Evolutionary conservation across 805 yeast genomes (phyloP), one percentile per base, ranked within the genome.

Genomic region (Candida golubevii): DNA sequence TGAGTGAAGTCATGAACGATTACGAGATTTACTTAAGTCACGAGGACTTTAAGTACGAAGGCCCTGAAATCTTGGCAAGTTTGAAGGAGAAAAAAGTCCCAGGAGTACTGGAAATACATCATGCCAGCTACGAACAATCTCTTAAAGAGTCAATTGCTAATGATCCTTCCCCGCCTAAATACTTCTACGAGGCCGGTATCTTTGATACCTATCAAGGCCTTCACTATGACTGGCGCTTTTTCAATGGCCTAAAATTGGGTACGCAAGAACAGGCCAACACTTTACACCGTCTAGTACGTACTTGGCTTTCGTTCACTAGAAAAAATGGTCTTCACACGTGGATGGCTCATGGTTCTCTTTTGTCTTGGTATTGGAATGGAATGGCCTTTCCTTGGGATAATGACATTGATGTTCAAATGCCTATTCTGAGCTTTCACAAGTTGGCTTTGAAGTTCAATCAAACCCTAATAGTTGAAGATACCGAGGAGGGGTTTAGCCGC

Each of bases 401-500:
- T 35, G 65, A 60, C 35, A 55, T 60, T 32, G 65, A 60, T 38
- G 65, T 60, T 13, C 64, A 60, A 44, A 50, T 60, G 36, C 65
- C 65, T 2, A 42, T 60, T n/a, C 51, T 49, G 56, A 57, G 56
- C 35, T 50, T 60, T 42, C 61, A 57, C 51, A 54, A 51, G 38
- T 45, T 60, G 23, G 40, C 58, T 34, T 40, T 51, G 29, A 32
- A 43, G 14, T 60, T 49, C 42, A 60, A 60, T 47, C 63, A 60
- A 38, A 43, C 58, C 8, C 39, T 59, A 42, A 38, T 60, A 29
- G 60, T 60, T 5, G 64, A 60, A 41, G 55, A 52, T 47, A 49
- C 60, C 3, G 77, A 63, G 27, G 66, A 75, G 41, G 83, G 85
- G 1, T 70, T 75, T 54, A 84, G 85, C 0, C 69, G 76, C 42